phyloP scores from a whole-genome alignment of 129 eudicot genomes.

The Arctium lappa region DNA sequence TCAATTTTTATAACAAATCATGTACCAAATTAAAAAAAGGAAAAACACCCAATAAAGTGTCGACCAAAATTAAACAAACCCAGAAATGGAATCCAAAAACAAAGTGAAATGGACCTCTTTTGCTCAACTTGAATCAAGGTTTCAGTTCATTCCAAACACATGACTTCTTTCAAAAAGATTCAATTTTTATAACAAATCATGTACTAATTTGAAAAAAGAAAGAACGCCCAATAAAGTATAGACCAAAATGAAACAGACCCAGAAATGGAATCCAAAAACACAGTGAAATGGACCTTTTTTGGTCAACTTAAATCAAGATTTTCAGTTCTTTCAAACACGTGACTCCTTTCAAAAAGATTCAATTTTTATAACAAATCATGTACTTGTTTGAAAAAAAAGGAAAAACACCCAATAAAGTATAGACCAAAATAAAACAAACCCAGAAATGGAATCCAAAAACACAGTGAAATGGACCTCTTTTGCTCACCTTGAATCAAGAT shows the following conservation, averaged over 20 bases:
- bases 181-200: slow-evolving; percentile 3
- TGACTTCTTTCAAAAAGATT: background rate
- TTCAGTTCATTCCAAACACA: background rate
- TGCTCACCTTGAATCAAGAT: slow-evolving; percentile 20
- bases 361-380: slow-evolving; percentile 6
- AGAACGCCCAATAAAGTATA: background rate
- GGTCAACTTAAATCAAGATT: background rate
- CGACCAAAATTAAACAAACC: slow-evolving; percentile 2
- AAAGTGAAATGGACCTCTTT: background rate
- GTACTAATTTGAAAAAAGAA: background rate
- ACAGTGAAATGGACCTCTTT: background rate
- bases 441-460: slow-evolving; percentile 10
- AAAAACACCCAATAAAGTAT: background rate
- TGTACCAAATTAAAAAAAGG: slow-evolving; percentile 1
- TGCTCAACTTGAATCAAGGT: background rate
- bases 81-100: slow-evolving; percentile 10
- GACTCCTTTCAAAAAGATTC: background rate
- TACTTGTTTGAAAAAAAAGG: background rate
- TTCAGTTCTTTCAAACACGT: background rate
- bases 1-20: background rate
- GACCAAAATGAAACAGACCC: slow-evolving; percentile 8
- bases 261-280: slow-evolving; percentile 13
- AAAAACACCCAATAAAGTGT: background rate
- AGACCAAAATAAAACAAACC: slow-evolving; percentile 3
- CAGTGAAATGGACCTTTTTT: background rate